A percentile compares a stretch with the other conserved stretches of the same genome.
These are phyloP conservation scores for Miscanthus lutarioriparius DNA, from an alignment of 176 grass and related monocot species.

Conservation along the genomic window DNA sequence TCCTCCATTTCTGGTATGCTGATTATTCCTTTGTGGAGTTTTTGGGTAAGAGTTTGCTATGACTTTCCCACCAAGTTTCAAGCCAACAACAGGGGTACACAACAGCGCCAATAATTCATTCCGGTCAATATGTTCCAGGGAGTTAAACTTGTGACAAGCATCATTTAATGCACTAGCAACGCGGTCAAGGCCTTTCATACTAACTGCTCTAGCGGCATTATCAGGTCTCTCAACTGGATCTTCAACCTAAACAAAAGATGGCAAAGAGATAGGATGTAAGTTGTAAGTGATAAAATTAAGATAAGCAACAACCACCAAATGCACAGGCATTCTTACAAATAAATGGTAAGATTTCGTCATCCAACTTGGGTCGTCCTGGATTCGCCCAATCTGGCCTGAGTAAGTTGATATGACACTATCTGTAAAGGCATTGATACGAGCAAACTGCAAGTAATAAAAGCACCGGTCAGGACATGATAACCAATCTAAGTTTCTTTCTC, in stretches of 20 bases:
- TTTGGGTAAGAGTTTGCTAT: conserved; percentile 14
- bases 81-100: conserved; percentile 52
- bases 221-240: conserved; percentile 77
- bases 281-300: conserved; percentile 33
- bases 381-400: conserved; percentile 51
- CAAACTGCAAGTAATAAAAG: conserved; percentile 55
- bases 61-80: conserved; percentile 43
- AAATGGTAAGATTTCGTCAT: conserved; percentile 51
- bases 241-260: conserved; percentile 57
- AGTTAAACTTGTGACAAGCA: conserved; percentile 37
- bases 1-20: not conserved
- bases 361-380: conserved; percentile 40
- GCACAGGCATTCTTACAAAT: conserved; percentile 51
- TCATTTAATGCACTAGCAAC: conserved; percentile 48
- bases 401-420: conserved; percentile 70
- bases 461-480: not conserved
- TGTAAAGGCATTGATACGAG: conserved; percentile 34
- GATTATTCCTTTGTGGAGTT: conserved; percentile 24
- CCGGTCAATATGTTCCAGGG: conserved; percentile 34
- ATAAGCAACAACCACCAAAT: conserved; percentile 16
- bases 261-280: conserved; percentile 27
- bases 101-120: conserved; percentile 51
- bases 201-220: conserved; percentile 68
- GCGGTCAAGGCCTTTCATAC: conserved; percentile 36
- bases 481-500: not conserved